Conservation (phyloP, 345 rosid species). For the Brassica incana region DNA sequence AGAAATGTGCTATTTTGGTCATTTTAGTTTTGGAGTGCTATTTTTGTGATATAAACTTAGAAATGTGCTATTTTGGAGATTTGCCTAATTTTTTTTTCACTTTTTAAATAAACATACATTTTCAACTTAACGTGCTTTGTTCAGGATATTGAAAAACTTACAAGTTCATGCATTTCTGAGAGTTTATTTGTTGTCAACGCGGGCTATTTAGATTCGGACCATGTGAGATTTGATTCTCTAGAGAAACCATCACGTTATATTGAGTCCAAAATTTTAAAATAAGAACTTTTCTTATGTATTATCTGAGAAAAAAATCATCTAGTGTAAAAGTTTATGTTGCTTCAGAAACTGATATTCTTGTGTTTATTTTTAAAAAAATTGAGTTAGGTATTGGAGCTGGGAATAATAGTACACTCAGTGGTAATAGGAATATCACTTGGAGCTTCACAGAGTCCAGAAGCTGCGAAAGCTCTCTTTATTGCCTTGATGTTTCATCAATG, state of each 20-base stretch:
- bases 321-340: not conserved
- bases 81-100: too few relatives aligned
- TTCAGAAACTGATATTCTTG: not conserved
- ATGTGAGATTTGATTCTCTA: conserved; percentile 32
- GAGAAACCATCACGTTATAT: conserved; percentile 14
- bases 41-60: too few relatives aligned
- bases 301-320: not conserved
- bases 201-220: conserved; percentile 23
- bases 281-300: conserved; percentile 4
- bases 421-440: conserved; percentile 67
- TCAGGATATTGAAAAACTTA: not conserved
- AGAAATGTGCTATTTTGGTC: too few relatives aligned
- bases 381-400: conserved; percentile 58
- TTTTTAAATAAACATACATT: not conserved
- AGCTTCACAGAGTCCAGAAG: conserved; percentile 51
- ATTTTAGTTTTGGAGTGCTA: too few relatives aligned
- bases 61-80: too few relatives aligned
- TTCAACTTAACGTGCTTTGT: not conserved
- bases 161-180: conserved; percentile 16
- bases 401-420: conserved; percentile 70
- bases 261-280: conserved; percentile 7
- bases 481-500: conserved; percentile 73
- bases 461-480: conserved; percentile 52
- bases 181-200: conserved; percentile 7
- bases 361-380: not conserved